These are phyloP conservation scores for Zymoseptoria passerinii DNA, from an alignment of 2,329 filamentous ascomycete genomes.

Conservation along the genomic window DNA sequence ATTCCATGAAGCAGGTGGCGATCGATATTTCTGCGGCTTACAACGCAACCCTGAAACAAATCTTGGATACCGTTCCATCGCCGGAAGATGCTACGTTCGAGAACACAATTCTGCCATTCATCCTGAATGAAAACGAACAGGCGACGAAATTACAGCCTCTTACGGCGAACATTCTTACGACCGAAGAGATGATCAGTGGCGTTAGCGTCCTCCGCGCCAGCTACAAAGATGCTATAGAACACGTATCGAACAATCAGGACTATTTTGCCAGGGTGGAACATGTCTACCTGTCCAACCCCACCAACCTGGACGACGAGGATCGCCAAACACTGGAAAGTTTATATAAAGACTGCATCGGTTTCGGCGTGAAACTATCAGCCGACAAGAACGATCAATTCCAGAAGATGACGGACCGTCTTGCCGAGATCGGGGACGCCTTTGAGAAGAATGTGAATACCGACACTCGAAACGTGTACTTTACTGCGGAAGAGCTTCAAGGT, in stretches of 20 bases:
- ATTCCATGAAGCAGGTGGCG: constrained; percentile 57
- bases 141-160: constrained; percentile 36
- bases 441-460: constrained; percentile 72
- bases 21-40: constrained; percentile 51
- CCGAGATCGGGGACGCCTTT: constrained; percentile 61
- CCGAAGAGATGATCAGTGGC: constrained; percentile 36
- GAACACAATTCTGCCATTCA: constrained; percentile 56
- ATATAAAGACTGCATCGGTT: constrained; percentile 63
- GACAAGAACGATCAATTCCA: constrained; percentile 65
- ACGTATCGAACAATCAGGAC: constrained; percentile 69
- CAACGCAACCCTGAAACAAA: constrained; percentile 54
- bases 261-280: constrained; percentile 54
- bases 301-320: constrained; percentile 57
- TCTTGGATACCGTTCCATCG: constrained; percentile 50
- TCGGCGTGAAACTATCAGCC: constrained; percentile 58
- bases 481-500: constrained; percentile 60
- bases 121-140: constrained; percentile 47
- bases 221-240: constrained; percentile 58
- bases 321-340: constrained; percentile 63
- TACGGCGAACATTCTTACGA: constrained; percentile 38
- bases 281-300: constrained; percentile 38
- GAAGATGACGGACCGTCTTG: constrained; percentile 70
- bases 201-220: constrained; percentile 38
- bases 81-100: constrained; percentile 45
- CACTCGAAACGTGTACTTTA: constrained; percentile 68